Evolutionary conservation across 495 filamentous ascomycete genomes (phyloP).

Genomic region (Neurospora terricola): DNA sequence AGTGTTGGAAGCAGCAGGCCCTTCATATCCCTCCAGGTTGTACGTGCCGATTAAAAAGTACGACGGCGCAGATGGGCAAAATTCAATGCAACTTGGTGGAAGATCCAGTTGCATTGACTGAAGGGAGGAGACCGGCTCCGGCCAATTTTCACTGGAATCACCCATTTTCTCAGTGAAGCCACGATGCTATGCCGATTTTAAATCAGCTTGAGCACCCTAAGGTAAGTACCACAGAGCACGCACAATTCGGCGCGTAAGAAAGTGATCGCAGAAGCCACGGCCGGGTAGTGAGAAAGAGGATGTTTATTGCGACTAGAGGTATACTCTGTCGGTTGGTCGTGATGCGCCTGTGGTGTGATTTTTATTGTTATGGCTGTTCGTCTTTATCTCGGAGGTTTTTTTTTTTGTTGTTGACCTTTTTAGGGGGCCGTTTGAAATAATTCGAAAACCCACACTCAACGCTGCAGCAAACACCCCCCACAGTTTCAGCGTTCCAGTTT

Average conservation of each 20-base stretch:
- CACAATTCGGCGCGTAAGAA: neutral
- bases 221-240: neutral
- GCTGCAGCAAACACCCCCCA: neutral
- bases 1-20: neutral
- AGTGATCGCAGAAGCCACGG: neutral
- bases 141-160: neutral
- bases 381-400: neutral
- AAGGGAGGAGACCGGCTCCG: constrained; percentile 20
- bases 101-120: constrained; percentile 38
- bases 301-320: neutral
- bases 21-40: constrained; percentile 48
- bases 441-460: neutral
- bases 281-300: neutral
- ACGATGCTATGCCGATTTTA: neutral
- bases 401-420: neutral
- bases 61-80: constrained; percentile 53
- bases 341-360: neutral
- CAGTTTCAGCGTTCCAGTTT: neutral
- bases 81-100: constrained; percentile 80
- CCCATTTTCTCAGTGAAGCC: neutral
- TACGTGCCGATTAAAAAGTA: constrained; percentile 85
- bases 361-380: neutral
- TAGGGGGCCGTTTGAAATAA: neutral
- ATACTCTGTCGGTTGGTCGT: neutral
- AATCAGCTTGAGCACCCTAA: neutral